Conservation (phyloP, 768 basidiomycete genomes). For the Boletus bicolor region DNA sequence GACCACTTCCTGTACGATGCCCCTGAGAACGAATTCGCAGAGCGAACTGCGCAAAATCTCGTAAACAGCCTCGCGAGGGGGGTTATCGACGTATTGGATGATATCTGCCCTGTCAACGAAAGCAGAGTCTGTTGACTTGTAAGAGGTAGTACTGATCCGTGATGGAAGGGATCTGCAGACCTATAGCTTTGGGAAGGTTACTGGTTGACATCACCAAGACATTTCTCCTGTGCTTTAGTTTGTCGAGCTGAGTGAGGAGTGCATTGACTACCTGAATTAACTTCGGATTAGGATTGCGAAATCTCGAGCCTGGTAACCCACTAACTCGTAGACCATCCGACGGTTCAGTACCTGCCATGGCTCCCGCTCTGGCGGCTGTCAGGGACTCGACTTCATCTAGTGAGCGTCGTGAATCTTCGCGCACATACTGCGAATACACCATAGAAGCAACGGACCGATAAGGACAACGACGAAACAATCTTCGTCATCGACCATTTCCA, state of each 20-base stretch:
- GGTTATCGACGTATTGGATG: constrained; percentile 90
- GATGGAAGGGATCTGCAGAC: constrained; percentile 39
- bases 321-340: constrained; percentile 87
- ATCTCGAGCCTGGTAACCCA: not conserved
- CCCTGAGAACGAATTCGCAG: constrained; percentile 70
- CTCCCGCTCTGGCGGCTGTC: constrained; percentile 91
- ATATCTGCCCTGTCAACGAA: constrained; percentile 98
- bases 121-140: constrained; percentile 64
- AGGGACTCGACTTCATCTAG: constrained; percentile 95
- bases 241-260: constrained; percentile 93
- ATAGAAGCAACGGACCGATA: constrained; percentile 56
- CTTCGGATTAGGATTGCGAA: not conserved
- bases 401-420: not conserved
- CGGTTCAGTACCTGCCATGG: constrained; percentile 94
- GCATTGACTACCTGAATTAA: constrained; percentile 90
- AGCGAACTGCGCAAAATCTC: constrained; percentile 86
- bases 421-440: not conserved
- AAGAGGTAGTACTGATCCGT: not conserved
- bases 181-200: constrained; percentile 92
- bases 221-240: constrained; percentile 88
- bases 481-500: constrained; percentile 89
- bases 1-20: constrained; percentile 65
- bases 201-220: constrained; percentile 96
- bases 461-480: constrained; percentile 89
- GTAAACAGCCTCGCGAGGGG: constrained; percentile 88